Evolutionary conservation across 805 yeast genomes (phyloP).

Genomic region (Candida ovalis): DNA sequence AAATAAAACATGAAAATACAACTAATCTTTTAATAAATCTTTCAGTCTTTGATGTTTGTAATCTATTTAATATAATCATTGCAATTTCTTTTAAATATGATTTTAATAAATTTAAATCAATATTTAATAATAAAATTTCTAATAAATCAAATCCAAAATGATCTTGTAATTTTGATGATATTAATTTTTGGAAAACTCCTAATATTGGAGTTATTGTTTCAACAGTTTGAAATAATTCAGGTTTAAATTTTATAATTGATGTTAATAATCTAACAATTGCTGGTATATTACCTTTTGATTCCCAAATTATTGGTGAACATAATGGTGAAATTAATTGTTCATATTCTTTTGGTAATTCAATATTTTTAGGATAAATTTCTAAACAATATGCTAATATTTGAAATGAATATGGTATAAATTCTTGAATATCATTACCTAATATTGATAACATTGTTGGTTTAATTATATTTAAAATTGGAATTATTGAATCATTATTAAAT

Average conservation of each 20-base stretch:
- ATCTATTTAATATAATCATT: slow-evolving; percentile 68
- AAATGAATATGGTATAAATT: slow-evolving; percentile 88
- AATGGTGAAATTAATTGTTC: slow-evolving; percentile 72
- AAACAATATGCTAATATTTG: slow-evolving; percentile 82
- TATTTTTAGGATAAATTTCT: slow-evolving; percentile 49
- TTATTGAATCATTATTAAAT: slow-evolving; percentile 35
- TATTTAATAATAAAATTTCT: slow-evolving; percentile 57
- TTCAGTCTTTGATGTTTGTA: slow-evolving; percentile 79
- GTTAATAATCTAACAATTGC: slow-evolving; percentile 80
- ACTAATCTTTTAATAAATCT: slow-evolving; percentile 71
- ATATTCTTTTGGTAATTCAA: slow-evolving; percentile 60
- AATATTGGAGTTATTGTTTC: slow-evolving; percentile 67
- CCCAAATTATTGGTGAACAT: slow-evolving; percentile 92
- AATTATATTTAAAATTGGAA: slow-evolving; percentile 44
- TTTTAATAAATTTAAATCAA: slow-evolving; percentile 48
- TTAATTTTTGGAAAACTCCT: slow-evolving; percentile 94
- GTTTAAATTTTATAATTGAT: slow-evolving; percentile 54
- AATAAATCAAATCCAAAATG: slow-evolving; percentile 79
- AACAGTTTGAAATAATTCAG: slow-evolving; percentile 34
- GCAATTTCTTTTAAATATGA: slow-evolving; percentile 70
- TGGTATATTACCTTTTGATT: slow-evolving; percentile 86
- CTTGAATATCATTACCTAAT: slow-evolving; percentile 83
- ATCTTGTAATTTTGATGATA: slow-evolving; percentile 82
- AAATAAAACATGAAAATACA: slow-evolving; percentile 46
- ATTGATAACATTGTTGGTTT: slow-evolving; percentile 67